Evolutionary conservation across 768 basidiomycete genomes (phyloP).

Genomic region (Rhizopogon roseolus): DNA sequence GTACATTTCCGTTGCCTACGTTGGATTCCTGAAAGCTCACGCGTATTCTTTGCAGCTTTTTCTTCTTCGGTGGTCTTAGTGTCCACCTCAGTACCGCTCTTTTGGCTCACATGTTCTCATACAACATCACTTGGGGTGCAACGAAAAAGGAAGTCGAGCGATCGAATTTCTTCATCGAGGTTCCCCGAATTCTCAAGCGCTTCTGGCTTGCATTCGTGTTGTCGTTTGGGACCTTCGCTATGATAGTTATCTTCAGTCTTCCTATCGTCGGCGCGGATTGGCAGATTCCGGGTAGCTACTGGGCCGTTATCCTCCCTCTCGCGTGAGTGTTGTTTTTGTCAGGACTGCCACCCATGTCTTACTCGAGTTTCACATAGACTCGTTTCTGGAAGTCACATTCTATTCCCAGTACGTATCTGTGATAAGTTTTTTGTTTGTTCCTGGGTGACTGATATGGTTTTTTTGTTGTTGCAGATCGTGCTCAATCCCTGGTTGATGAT

Average conservation of each 20-base stretch:
- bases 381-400: slow-evolving; percentile 59
- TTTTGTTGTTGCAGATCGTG: slow-evolving; percentile 64
- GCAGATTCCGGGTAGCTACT: slow-evolving; percentile 54
- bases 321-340: slow-evolving; percentile 42
- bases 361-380: slow-evolving; percentile 32
- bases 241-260: slow-evolving; percentile 54
- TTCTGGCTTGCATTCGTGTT: slow-evolving; percentile 66
- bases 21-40: not conserved
- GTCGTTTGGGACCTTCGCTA: slow-evolving; percentile 44
- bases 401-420: slow-evolving; percentile 61
- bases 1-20: not conserved
- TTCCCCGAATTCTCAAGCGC: slow-evolving; percentile 76
- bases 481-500: slow-evolving; percentile 90
- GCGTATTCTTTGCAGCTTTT: slow-evolving; percentile 15
- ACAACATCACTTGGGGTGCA: slow-evolving; percentile 35
- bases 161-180: slow-evolving; percentile 80
- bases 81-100: slow-evolving; percentile 43
- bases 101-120: slow-evolving; percentile 46
- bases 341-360: not conserved
- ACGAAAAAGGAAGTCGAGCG: slow-evolving; percentile 72
- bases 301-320: slow-evolving; percentile 77
- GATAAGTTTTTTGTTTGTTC: not conserved
- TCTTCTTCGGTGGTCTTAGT: slow-evolving; percentile 44
- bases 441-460: slow-evolving; percentile 19
- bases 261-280: slow-evolving; percentile 57